These are phyloP conservation scores for Mycena vitilis DNA, from an alignment of 768 basidiomycete species.

Conservation along the genomic window DNA sequence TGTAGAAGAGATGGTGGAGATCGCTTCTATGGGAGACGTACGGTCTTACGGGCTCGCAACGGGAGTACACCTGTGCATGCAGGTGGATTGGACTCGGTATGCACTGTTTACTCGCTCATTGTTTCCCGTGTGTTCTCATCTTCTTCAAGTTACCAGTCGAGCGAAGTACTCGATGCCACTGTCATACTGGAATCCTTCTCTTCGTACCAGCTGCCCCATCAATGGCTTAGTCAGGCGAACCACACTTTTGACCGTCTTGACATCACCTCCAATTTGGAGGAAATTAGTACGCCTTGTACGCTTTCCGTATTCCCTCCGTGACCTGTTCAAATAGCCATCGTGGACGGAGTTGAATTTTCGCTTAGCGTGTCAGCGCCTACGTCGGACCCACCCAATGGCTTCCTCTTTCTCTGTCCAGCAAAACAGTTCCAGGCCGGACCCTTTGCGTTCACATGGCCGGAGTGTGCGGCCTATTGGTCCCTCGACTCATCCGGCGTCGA, in stretches of 20 bases:
- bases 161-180: too few relatives aligned
- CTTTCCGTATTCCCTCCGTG: neutral
- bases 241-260: constrained; percentile 2
- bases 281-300: constrained; percentile 2
- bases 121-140: too few relatives aligned
- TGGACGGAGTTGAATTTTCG: neutral
- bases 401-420: constrained; percentile 12
- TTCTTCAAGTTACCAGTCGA: too few relatives aligned
- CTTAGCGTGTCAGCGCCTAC: neutral
- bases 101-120: too few relatives aligned
- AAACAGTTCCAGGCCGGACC: neutral
- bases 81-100: too few relatives aligned
- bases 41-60: too few relatives aligned
- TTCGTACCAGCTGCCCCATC: too few relatives aligned
- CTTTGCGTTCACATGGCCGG: constrained; percentile 6
- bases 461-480: constrained; percentile 16
- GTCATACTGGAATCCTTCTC: too few relatives aligned
- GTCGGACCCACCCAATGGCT: neutral
- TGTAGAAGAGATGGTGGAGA: too few relatives aligned
- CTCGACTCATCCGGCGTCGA: constrained; percentile 12
- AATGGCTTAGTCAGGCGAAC: constrained; percentile 19
- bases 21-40: too few relatives aligned
- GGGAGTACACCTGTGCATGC: too few relatives aligned
- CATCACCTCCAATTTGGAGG: constrained; percentile 1
- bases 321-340: neutral